These are phyloP conservation scores for Colletotrichum tabaci DNA, from an alignment of 2,329 filamentous ascomycete species.

Conservation along the genomic window DNA sequence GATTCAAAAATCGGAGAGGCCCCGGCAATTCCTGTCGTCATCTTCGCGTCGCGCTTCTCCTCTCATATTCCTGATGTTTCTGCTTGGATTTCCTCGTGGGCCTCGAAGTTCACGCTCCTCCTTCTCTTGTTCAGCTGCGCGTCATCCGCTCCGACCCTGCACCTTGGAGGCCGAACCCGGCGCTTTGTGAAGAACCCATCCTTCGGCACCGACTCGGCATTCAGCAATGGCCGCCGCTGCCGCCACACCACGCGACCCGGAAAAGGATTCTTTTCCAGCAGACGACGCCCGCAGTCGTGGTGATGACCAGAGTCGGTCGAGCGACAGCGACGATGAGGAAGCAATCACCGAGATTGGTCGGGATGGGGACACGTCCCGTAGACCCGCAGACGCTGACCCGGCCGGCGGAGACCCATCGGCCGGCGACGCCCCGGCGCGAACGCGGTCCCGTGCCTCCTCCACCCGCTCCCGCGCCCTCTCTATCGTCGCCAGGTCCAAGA, in stretches of 20 bases:
- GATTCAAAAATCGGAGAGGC: slow-evolving; percentile 31
- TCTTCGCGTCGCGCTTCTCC: slow-evolving; percentile 10
- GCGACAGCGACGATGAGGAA: slow-evolving; percentile 29
- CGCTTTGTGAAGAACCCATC: background rate
- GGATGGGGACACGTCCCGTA: slow-evolving; percentile 25
- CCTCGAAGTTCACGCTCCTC: background rate
- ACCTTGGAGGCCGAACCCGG: background rate
- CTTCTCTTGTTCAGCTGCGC: slow-evolving; percentile 3
- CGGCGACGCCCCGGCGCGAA: slow-evolving; percentile 37
- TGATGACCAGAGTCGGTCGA: slow-evolving; percentile 32
- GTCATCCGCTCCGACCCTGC: background rate
- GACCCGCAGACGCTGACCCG: slow-evolving; percentile 12
- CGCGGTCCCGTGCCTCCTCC: slow-evolving; percentile 56
- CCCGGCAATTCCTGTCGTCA: slow-evolving; percentile 36
- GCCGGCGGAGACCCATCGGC: slow-evolving; percentile 25
- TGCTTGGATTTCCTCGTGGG: slow-evolving; percentile 17
- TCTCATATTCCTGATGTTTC: slow-evolving; percentile 14
- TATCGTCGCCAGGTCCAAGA: slow-evolving; percentile 61
- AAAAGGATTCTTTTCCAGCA: slow-evolving; percentile 37
- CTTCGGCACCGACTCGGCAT: slow-evolving; percentile 38
- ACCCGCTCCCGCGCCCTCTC: slow-evolving; percentile 54
- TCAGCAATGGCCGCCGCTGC: slow-evolving; percentile 7
- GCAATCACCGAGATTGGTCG: slow-evolving; percentile 31
- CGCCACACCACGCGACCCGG: slow-evolving; percentile 33
- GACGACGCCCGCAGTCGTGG: slow-evolving; percentile 11